phyloP scores from a whole-genome alignment of 352 stramenopile genomes.

The Globisporangium okanoganense region DNA sequence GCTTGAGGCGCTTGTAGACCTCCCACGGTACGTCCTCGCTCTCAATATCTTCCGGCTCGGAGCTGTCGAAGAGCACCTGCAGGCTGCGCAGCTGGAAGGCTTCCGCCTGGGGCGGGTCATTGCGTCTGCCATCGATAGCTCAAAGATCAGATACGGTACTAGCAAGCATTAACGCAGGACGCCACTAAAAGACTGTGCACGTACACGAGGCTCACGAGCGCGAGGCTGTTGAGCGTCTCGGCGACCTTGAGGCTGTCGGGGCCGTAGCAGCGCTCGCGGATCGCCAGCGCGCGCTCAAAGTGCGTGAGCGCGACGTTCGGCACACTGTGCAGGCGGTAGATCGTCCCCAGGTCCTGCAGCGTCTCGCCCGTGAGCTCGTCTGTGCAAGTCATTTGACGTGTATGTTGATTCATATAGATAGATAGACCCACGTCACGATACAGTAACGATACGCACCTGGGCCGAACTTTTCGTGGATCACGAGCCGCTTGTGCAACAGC shows the following conservation, averaged over 20 bases:
- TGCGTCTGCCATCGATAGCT: constrained; percentile 21
- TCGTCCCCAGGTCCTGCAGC: constrained; percentile 60
- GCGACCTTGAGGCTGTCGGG: constrained; percentile 61
- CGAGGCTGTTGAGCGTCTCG: constrained; percentile 78
- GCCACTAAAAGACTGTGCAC: too few species aligned
- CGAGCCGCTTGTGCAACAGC: constrained; percentile 68
- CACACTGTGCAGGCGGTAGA: constrained; percentile 57
- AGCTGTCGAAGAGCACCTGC: constrained; percentile 39
- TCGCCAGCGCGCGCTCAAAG: constrained; percentile 44
- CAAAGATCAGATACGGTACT: neutral
- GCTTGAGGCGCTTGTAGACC: constrained; percentile 72
- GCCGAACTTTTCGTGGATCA: constrained; percentile 80
- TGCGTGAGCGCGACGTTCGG: constrained; percentile 55
- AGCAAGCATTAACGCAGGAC: too few species aligned
- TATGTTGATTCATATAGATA: neutral
- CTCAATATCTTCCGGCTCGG: constrained; percentile 65
- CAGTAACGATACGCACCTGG: constrained; percentile 26
- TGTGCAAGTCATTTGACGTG: constrained; percentile 9
- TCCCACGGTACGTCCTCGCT: constrained; percentile 77
- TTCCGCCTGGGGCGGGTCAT: constrained; percentile 32
- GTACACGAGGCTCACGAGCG: constrained; percentile 47
- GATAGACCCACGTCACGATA: neutral
- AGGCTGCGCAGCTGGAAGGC: constrained; percentile 58
- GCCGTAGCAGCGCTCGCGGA: constrained; percentile 45
- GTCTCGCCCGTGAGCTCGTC: constrained; percentile 58